Evolutionary conservation across 768 basidiomycete species (phyloP).

Genomic region (Sistotremastrum suecicum): DNA sequence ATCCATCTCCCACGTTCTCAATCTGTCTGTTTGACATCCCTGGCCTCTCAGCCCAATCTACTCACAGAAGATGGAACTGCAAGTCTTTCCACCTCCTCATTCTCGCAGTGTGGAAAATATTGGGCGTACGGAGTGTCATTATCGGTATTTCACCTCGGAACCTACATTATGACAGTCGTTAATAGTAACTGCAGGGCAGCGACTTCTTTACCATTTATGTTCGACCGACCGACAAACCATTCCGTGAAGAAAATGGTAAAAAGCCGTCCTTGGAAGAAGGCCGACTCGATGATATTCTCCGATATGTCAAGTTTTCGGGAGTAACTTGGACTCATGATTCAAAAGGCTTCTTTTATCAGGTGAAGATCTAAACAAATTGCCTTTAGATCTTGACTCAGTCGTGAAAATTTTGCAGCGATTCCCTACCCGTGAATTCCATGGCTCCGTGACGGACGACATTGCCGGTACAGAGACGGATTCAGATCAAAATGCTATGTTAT

Average conservation of each 20-base stretch:
- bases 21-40: background rate
- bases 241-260: slow-evolving; percentile 26
- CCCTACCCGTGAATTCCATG: slow-evolving; percentile 35
- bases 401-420: slow-evolving; percentile 28
- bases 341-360: slow-evolving; percentile 78
- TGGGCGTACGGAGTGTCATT: slow-evolving; percentile 67
- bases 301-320: slow-evolving; percentile 64
- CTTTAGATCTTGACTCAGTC: background rate
- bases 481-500: slow-evolving; percentile 54
- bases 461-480: slow-evolving; percentile 44
- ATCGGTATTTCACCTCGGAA: slow-evolving; percentile 28
- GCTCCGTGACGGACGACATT: slow-evolving; percentile 30
- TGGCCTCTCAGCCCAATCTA: slow-evolving; percentile 43
- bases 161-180: slow-evolving; percentile 1
- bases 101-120: slow-evolving; percentile 51
- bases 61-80: slow-evolving; percentile 62
- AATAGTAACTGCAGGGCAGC: slow-evolving; percentile 36
- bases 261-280: slow-evolving; percentile 29
- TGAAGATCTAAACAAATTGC: slow-evolving; percentile 3
- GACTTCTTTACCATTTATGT: slow-evolving; percentile 60
- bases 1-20: background rate
- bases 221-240: slow-evolving; percentile 45
- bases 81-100: slow-evolving; percentile 40
- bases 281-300: slow-evolving; percentile 50
- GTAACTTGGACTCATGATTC: slow-evolving; percentile 67